Evolutionary conservation across 129 eudicot species (phyloP), one percentile per base, ranked within the genome.

Genomic region (Lactuca sativa): DNA sequence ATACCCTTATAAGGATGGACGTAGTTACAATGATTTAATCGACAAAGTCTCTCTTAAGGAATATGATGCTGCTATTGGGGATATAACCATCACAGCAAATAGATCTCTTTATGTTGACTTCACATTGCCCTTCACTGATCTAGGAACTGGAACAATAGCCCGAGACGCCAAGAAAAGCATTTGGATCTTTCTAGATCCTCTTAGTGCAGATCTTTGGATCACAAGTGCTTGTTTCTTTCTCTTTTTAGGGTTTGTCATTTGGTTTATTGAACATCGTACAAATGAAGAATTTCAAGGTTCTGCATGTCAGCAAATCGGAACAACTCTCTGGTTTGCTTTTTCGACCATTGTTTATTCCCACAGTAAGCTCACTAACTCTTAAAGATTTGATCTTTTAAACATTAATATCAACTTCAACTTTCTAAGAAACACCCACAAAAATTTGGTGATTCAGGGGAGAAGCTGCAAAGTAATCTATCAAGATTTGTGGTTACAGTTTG

Each of bases 41-140:
- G 59, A 56, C 6, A 51, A 34, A 55, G 60, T 65, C 51, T 37
- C 55, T 57, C 8, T 0, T 9, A 59, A 67, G 65, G 63, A 59
- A 49, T 80, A 43, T 74, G 88, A 86, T 74, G 92, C 72, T 56
- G 82, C 73, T 0, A 69, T 83, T 11, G 92, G 88, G 9, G 92
- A 86, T 63, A 58, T 77, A 25, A 82, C 88, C 2, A 86, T 86
- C 48, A 66, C 82, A 11, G 60, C 83, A 2, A 65, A 80, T 33
- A 63, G 88, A 71, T 56, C 77, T 14, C 12, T 4, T 0, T 83
- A 70, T 17, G 86, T 74, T n/a, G 92, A 86, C 54, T 86, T 86
- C 77, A 80, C 92, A 5, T 21, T 75, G 10, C 72, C 92, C 1
- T 77, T 8, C 56, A 75, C 80, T 4, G 86, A 83, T 11, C 32